Conservation (phyloP, 2,329 filamentous ascomycete genomes). For the Verticillium albo-atrum region DNA sequence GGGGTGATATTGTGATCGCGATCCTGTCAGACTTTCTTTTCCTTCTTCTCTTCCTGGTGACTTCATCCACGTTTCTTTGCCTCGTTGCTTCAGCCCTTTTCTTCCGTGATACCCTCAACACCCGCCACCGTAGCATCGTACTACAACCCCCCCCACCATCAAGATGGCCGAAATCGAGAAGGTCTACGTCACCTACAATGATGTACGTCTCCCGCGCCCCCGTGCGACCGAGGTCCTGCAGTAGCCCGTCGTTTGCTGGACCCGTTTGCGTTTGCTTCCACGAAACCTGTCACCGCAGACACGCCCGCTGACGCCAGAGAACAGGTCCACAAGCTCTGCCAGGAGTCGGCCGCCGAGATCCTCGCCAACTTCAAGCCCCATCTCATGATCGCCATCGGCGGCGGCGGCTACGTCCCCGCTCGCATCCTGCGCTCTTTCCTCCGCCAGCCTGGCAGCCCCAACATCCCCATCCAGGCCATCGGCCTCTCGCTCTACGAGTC, state of each 20-base stretch:
- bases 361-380: constrained; percentile 84
- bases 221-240: background rate
- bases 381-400: constrained; percentile 97
- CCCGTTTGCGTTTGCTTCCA: background rate
- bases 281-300: background rate
- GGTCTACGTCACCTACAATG: constrained; percentile 86
- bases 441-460: constrained; percentile 78
- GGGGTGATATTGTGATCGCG: background rate
- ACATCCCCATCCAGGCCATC: constrained; percentile 99
- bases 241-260: background rate
- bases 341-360: constrained; percentile 75
- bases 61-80: background rate
- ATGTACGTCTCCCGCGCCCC: constrained; percentile 57
- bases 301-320: background rate
- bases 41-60: background rate
- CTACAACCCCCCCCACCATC: background rate
- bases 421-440: constrained; percentile 97
- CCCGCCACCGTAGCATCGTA: background rate
- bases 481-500: constrained; percentile 95
- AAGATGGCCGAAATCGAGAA: constrained; percentile 67
- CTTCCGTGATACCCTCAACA: background rate
- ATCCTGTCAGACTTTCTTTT: background rate
- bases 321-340: constrained; percentile 96
- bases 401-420: constrained; percentile 93
- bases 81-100: background rate